These are phyloP conservation scores for Conidiobolus incongruus DNA, from an alignment of 371 early-diverging fungal species.

Conservation along the genomic window DNA sequence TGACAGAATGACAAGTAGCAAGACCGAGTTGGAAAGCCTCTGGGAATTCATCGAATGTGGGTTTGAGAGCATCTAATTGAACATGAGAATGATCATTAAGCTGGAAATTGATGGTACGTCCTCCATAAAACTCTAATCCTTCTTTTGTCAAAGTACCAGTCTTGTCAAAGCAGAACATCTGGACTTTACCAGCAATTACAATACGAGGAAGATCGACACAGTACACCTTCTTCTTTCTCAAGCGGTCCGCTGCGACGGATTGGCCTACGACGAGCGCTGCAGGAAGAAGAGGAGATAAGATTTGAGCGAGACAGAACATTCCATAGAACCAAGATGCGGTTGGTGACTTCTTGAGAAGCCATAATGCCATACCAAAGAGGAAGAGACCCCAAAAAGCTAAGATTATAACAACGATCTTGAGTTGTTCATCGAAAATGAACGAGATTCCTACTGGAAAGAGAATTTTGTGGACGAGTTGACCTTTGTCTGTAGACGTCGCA, in stretches of 20 bases:
- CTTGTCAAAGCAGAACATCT: constrained; percentile 85
- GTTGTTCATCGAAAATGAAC: constrained; percentile 48
- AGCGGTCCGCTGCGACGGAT: constrained; percentile 48
- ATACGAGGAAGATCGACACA: constrained; percentile 60
- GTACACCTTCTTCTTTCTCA: constrained; percentile 27
- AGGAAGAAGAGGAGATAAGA: constrained; percentile 27
- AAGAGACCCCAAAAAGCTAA: constrained; percentile 34
- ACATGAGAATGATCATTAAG: not conserved
- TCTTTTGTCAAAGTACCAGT: constrained; percentile 48
- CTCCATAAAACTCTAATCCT: constrained; percentile 5
- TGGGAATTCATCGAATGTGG: not conserved
- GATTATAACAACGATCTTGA: constrained; percentile 34
- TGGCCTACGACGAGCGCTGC: constrained; percentile 79
- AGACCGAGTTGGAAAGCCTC: constrained; percentile 16
- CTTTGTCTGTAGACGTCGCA: constrained; percentile 57
- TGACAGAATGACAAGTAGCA: constrained; percentile 57
- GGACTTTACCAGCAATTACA: constrained; percentile 29
- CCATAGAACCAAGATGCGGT: constrained; percentile 39
- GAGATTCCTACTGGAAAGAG: constrained; percentile 39
- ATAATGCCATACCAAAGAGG: constrained; percentile 23
- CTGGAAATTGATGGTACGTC: not conserved
- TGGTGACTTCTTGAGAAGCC: constrained; percentile 22
- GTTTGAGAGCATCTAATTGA: not conserved
- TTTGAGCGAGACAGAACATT: constrained; percentile 48
- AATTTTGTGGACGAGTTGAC: constrained; percentile 55